Evolutionary conservation across 2,329 filamentous ascomycete genomes (phyloP), one percentile per base, ranked within the genome.

Genomic region (Neophaeococcomyces mojaviensis): DNA sequence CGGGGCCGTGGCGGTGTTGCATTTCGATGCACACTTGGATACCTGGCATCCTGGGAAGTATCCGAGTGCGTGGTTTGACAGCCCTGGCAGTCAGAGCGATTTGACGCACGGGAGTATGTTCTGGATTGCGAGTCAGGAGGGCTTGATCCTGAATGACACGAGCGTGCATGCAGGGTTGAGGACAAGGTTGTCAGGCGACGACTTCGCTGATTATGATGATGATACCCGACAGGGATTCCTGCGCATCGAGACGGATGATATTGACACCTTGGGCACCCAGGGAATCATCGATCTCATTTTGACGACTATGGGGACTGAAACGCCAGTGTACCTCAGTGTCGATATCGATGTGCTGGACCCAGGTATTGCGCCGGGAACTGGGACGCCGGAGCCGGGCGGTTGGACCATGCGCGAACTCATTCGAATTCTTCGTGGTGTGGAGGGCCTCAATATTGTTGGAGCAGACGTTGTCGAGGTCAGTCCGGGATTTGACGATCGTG

Each of bases 61-160:
- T 64, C 85, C 86, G 0, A 81, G 77, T 13, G 79, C 81, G 46
- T 95, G 88, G 88, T 64, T 71, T 5, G 36, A 39, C n/a, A 50
- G 47, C 5, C 53, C 55, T 9, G 44, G 42, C 2, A 74, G 79
- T 49, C 84, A 87, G 63, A 76, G 79, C 2, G 77, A 82, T 55
- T 92, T 94, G 69, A 94, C 82, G 59, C 88, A 95, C 64, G 88
- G 89, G 3, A 86, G 79, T 55, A 92, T 94, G 81, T 94, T 94
- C 73, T 90, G 87, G 84, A 77, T 90, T 55, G 88, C 88, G 4
- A 81, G 82, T 39, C 80, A 81, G 24, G 88, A 94, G 63, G 86
- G 86, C 0, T 69, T 95, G 20, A 81, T 94, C 48, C 73, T 78
- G 49, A 89, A 90, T 63, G 69, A 72, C 12, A 82, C 78, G 0